Conservation (phyloP, 2,329 filamentous ascomycete species). For the Immersiporthe knoxdaviesiana region DNA sequence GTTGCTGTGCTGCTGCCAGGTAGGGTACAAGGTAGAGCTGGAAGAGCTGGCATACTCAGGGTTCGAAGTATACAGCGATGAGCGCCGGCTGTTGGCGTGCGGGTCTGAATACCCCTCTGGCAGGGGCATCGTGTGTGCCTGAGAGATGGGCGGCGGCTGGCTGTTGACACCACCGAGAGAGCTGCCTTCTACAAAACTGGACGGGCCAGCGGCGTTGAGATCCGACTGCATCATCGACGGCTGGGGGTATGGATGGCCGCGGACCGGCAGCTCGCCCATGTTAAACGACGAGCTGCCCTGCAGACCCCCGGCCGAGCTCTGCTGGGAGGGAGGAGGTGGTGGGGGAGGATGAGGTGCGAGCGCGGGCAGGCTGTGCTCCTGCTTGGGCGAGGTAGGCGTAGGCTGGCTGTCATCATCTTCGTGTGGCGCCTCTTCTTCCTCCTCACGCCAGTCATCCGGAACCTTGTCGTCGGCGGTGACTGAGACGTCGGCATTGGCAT, state of each 20-base stretch:
- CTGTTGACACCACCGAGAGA: constrained; percentile 42
- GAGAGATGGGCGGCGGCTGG: constrained; percentile 41
- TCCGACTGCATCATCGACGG: constrained; percentile 48
- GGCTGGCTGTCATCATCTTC: constrained; percentile 49
- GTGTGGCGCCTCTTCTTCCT: constrained; percentile 44
- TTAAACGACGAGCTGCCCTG: constrained; percentile 40
- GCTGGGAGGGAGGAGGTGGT: constrained; percentile 38
- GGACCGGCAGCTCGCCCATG: constrained; percentile 49
- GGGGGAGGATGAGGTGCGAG: constrained; percentile 37
- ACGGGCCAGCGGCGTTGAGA: constrained; percentile 45
- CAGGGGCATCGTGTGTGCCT: constrained; percentile 44
- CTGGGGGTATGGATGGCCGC: constrained; percentile 44
- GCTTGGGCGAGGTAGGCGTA: constrained; percentile 41
- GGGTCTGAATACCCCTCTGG: constrained; percentile 50
- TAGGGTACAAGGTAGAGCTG: constrained; percentile 44
- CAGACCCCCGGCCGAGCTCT: constrained; percentile 39
- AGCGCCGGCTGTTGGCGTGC: constrained; percentile 50
- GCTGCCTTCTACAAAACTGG: constrained; percentile 45
- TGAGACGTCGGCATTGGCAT: constrained; percentile 51
- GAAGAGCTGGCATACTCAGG: constrained; percentile 51
- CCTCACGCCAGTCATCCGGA: constrained; percentile 51
- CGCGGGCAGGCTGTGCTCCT: constrained; percentile 40
- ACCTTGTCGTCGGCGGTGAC: constrained; percentile 58
- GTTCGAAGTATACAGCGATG: constrained; percentile 47
- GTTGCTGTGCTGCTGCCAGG: constrained; percentile 51